phyloP scores from a whole-genome alignment of 1,139 yeast genomes.

The Yamadazyma trypodendri region DNA sequence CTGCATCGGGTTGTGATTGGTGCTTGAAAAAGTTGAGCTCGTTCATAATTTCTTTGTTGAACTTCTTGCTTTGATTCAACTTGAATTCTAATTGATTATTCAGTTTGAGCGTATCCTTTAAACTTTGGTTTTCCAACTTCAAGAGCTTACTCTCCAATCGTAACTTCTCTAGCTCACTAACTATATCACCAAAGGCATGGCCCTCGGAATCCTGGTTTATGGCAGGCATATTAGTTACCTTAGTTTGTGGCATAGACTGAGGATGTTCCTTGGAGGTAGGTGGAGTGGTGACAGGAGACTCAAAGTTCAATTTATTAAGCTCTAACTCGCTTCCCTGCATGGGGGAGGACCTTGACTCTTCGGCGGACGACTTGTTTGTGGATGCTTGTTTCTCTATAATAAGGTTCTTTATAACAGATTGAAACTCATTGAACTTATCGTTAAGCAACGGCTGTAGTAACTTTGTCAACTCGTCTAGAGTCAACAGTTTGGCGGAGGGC shows the following conservation, averaged over 20 bases:
- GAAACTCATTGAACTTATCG: constrained; percentile 17
- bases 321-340: constrained; percentile 4
- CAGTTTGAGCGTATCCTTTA: constrained; percentile 6
- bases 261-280: constrained; percentile 15
- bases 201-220: neutral
- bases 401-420: constrained; percentile 10
- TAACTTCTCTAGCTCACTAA: constrained; percentile 8
- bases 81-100: constrained; percentile 11
- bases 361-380: neutral
- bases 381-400: neutral
- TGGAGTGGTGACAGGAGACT: constrained; percentile 18
- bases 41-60: constrained; percentile 19
- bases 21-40: constrained; percentile 16
- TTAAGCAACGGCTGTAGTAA: constrained; percentile 17
- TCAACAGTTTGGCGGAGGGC: constrained; percentile 7
- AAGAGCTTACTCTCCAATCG: constrained; percentile 5
- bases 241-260: neutral
- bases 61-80: constrained; percentile 13
- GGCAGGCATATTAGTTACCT: neutral
- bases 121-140: constrained; percentile 4
- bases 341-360: constrained; percentile 1
- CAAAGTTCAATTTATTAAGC: constrained; percentile 7
- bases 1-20: neutral
- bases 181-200: neutral
- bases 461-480: constrained; percentile 13